Evolutionary conservation across 352 stramenopile genomes (phyloP), one percentile per base, ranked within the genome.

Genomic region (Pythium rishiriense): DNA sequence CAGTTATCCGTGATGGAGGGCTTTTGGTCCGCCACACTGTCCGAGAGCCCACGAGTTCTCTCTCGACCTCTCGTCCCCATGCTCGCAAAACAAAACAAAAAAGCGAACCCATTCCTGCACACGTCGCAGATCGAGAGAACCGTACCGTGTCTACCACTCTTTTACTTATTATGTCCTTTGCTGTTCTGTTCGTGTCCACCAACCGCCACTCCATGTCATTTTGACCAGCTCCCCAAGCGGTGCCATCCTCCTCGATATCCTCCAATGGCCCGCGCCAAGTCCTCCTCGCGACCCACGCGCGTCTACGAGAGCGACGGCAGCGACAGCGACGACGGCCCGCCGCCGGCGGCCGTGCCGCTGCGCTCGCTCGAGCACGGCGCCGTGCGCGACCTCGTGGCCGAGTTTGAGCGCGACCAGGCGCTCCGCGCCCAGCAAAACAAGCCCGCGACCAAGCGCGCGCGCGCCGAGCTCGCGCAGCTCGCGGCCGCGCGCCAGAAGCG

Each of bases 311-410:
- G 65, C 42, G 65, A 72, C 28, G 64, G 54, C 11, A 41, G 35
- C 42, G 39, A 43, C 39, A 54, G 58, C 63, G 82, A 88, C 64
- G 71, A 74, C 55, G 70, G 65, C 45, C 47, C 56, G 37, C 79
- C 75, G 42, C 62, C 37, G 51, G 33, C 65, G 50, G 4, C 65
- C 12, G 79, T 93, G 46, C 84, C 84, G 56, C 56, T 93, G 33
- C 64, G 79, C 69, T 93, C 85, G 28, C 73, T 93, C 39, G 85
- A 93, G 57, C 63, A 81, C 33, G 78, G 69, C 58, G 68, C 52
- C 0, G 82, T 93, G 48, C 77, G 78, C 43, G 85, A 93, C 58
- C 90, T 93, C 57, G 59, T 81, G 28, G 50, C 76, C 42, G 75
- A 85, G n/a, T 58, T 82, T 37, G 68, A 79, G 45, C 62, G 58